Conservation (phyloP, 495 filamentous ascomycete genomes). For the Evernia prunastri region DNA sequence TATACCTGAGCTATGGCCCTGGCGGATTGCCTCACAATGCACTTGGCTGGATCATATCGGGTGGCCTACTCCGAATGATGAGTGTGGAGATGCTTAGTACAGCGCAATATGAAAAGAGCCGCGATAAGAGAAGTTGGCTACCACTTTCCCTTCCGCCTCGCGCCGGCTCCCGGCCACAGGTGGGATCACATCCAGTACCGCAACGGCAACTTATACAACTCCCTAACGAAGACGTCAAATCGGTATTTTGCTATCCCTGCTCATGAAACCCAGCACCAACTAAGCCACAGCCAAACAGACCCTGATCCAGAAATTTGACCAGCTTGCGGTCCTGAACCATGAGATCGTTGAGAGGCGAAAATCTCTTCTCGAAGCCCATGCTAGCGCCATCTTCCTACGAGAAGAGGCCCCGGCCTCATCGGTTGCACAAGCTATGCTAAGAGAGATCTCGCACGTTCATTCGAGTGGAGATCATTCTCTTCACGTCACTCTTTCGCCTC, state of each 20-base stretch:
- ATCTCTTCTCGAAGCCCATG: not conserved
- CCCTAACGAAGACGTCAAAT: not conserved
- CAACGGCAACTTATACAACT: not conserved
- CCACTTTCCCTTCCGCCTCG: not conserved
- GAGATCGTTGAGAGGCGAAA: not conserved
- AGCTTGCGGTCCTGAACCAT: not conserved
- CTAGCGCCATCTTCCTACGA: not conserved
- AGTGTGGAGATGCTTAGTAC: constrained; percentile 4
- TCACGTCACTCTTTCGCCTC: not conserved
- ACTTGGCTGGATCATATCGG: not conserved
- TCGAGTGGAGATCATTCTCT: not conserved
- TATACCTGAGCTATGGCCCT: not conserved
- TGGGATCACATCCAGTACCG: constrained; percentile 5
- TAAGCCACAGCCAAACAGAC: not conserved
- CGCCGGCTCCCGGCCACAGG: not conserved
- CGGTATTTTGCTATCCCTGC: not conserved
- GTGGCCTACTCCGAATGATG: constrained; percentile 1
- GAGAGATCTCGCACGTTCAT: constrained; percentile 1
- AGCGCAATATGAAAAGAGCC: constrained; percentile 1
- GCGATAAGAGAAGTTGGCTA: constrained; percentile 1
- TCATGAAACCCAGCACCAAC: not conserved
- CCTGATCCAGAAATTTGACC: not conserved
- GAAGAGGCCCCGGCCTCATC: not conserved
- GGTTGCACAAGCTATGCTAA: not conserved
- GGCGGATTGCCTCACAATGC: constrained; percentile 21